A percentile compares a stretch with the other conserved stretches of the same genome.
Evolutionary conservation across 345 rosid genomes (phyloP).

Genomic region (Salix viminalis): DNA sequence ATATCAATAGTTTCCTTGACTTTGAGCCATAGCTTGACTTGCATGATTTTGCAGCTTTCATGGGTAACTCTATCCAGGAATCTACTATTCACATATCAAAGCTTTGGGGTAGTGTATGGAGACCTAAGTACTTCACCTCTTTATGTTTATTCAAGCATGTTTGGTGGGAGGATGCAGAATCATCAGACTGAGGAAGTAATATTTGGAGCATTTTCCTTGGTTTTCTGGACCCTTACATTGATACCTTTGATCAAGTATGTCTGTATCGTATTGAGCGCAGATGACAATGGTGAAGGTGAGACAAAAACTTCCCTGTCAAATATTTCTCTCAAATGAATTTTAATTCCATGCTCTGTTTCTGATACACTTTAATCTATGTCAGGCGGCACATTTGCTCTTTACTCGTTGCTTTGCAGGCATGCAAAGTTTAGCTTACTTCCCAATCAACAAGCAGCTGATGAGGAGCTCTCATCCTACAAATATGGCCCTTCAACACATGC

Average conservation of each 20-base stretch:
- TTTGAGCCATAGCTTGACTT: conserved; percentile 3
- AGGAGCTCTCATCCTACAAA: conserved; percentile 82
- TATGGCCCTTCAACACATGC: conserved; percentile 46
- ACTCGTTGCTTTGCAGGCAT: conserved; percentile 84
- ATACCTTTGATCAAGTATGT: conserved; percentile 75
- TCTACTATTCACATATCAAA: conserved; percentile 79
- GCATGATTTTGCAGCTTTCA: conserved; percentile 51
- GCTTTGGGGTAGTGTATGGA: conserved; percentile 88
- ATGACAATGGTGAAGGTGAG: conserved; percentile 86
- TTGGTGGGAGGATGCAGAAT: conserved; percentile 51
- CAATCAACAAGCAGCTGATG: conserved; percentile 96
- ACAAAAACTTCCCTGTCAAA: neutral
- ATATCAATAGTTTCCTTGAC: neutral
- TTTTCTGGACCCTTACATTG: conserved; percentile 84
- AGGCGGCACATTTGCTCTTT: conserved; percentile 93
- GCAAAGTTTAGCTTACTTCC: conserved; percentile 83
- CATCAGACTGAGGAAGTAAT: conserved; percentile 56
- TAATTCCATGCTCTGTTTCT: neutral
- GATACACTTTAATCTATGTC: conserved; percentile 26
- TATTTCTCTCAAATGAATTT: neutral
- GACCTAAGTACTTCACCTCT: conserved; percentile 87
- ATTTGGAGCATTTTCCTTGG: conserved; percentile 79
- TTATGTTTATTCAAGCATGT: conserved; percentile 59
- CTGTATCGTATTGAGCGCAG: conserved; percentile 56
- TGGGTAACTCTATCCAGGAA: conserved; percentile 60